Evolutionary conservation across 1,139 yeast genomes (phyloP).

Genomic region (Protomyces arabidopsidicola): DNA sequence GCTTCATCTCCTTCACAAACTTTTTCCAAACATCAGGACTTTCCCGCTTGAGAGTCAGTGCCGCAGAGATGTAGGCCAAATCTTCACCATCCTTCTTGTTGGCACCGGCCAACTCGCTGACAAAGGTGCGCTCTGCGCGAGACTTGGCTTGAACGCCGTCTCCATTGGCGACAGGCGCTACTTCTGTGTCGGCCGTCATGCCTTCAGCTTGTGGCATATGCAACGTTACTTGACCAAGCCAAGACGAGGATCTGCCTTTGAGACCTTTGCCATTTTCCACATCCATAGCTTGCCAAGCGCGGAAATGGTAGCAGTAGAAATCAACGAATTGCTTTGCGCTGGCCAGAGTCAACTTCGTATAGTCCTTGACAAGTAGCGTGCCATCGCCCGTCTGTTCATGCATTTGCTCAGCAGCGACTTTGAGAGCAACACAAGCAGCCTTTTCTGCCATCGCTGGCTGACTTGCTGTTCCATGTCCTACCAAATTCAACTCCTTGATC

Average conservation of each 20-base stretch:
- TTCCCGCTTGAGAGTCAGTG: slow-evolving; percentile 29
- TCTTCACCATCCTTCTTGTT: slow-evolving; percentile 17
- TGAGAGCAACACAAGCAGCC: slow-evolving; percentile 27
- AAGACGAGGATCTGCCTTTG: background rate
- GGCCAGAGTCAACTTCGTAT: slow-evolving; percentile 28
- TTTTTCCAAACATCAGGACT: slow-evolving; percentile 29
- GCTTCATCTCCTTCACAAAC: slow-evolving; percentile 29
- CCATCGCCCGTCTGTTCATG: slow-evolving; percentile 25
- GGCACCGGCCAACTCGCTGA: background rate
- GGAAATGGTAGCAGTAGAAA: slow-evolving; percentile 23
- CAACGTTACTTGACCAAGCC: background rate
- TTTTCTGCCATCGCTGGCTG: slow-evolving; percentile 7
- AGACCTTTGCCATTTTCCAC: background rate
- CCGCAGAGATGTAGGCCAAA: slow-evolving; percentile 31
- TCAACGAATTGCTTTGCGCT: slow-evolving; percentile 31
- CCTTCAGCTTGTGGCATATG: background rate
- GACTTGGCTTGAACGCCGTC: background rate
- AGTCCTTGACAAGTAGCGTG: slow-evolving; percentile 26
- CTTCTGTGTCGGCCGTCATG: background rate
- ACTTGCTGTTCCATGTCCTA: slow-evolving; percentile 19
- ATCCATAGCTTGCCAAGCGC: background rate
- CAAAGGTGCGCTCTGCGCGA: background rate
- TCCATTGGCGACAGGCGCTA: background rate
- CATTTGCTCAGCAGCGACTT: slow-evolving; percentile 28
- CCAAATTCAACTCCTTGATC: slow-evolving; percentile 7